Base-by-base conservation (phyloP, 148 eudicot species). In the Chenopodium berlandieri region DNA sequence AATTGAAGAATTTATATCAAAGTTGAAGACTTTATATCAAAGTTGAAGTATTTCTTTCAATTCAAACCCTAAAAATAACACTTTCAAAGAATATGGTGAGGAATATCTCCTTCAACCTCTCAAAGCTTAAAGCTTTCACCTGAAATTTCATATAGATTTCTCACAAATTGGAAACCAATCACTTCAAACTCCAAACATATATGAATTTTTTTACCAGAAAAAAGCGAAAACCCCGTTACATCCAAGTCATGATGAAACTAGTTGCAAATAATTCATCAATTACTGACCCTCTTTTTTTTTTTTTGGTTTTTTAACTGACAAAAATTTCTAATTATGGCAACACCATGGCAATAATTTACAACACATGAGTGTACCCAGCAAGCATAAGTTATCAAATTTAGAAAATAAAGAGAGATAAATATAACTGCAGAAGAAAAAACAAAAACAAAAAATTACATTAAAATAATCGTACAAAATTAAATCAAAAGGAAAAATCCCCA, bases 271-370 rank as follows among this genome's bases (percentile, higher is more conserved):
- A 64, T 48, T 47, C 76, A 75, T 62, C 2, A 25, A 44, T 23
- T 20, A 75, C 69, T 75, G 72, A 69, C 64, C 67, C 76, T 25
- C 46, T 54, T 27, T 71, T 75, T 79, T 23, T 23, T 54, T 14
- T 56, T 56, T 56, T 3, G 22, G 62, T 56, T 37, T 71, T 37
- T 50, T 32, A 65, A 78, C 63, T 73, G 54, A 65, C 23, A 62
- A 76, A 69, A 48, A n/a, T 70, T 80, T 71, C 80, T 25, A 76
- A 84, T 11, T 56, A 31, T 63, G 81, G 80, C 16, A 79, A 84
- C n/a, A 64, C 64, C 62, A 69, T 58, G 64, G 20, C 85, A 83
- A 83, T 83, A 30, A 79, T 74, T 32, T 34, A 79, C 79, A 73
- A 40, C 46, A 78, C 71, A 82, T 20, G 66, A 44, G 62, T 40